phyloP scores from a whole-genome alignment of 2,329 filamentous ascomycete genomes.

The Calonectria crousiana region DNA sequence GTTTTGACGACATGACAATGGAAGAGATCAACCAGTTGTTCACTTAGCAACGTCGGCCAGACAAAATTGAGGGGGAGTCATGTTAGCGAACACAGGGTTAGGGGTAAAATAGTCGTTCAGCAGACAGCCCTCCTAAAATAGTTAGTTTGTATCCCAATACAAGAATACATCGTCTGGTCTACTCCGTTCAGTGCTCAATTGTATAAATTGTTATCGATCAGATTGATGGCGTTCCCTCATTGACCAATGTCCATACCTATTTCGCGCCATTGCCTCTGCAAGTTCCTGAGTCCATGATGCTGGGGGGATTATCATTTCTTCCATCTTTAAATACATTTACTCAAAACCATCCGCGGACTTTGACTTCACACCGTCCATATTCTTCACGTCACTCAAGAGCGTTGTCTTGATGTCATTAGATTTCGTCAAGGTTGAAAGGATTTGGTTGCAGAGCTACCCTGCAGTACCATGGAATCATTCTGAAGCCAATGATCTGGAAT shows the following conservation, averaged over 20 bases:
- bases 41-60: background rate
- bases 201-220: too few relatives aligned
- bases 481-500: background rate
- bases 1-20: conserved; percentile 48
- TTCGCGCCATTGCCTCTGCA: too few relatives aligned
- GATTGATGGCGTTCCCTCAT: too few relatives aligned
- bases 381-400: background rate
- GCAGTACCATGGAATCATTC: background rate
- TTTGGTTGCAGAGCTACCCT: background rate
- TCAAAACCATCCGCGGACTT: background rate
- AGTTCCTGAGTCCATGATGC: too few relatives aligned
- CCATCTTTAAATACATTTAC: background rate
- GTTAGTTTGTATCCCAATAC: background rate
- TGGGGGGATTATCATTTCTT: background rate
- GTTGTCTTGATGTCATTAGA: background rate
- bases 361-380: rapidly evolving
- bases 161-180: background rate
- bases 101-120: background rate
- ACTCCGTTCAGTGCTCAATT: too few relatives aligned
- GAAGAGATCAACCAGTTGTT: conserved; percentile 14
- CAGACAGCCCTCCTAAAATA: background rate
- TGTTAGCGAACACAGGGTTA: background rate
- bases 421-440: background rate
- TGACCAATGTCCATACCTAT: too few relatives aligned
- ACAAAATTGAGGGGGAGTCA: background rate